phyloP scores from a whole-genome alignment of 257 asterid species.

The Nicotiana benthamiana region DNA sequence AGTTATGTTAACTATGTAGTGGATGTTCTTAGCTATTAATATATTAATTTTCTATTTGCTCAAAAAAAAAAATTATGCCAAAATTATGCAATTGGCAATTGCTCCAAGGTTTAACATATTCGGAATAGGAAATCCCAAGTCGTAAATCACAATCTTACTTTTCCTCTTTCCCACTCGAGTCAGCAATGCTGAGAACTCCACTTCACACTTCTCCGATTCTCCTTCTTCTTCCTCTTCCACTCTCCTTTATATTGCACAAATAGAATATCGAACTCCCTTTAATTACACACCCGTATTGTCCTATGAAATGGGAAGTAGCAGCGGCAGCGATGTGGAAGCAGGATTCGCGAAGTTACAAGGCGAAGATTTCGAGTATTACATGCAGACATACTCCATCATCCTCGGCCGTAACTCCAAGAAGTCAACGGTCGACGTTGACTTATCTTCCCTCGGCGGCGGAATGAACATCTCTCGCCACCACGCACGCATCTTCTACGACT shows the following conservation, averaged over 20 bases:
- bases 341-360: constrained; percentile 99
- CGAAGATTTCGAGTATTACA: constrained; percentile 92
- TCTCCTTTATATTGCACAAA: neutral
- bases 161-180: neutral
- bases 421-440: constrained; percentile 91
- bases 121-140: too few relatives aligned
- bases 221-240: neutral
- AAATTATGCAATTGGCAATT: too few relatives aligned
- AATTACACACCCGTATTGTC: neutral
- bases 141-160: too few relatives aligned
- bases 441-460: constrained; percentile 97
- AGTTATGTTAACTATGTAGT: too few relatives aligned
- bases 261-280: neutral
- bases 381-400: constrained; percentile 94
- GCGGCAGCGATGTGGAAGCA: constrained; percentile 87
- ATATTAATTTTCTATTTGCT: too few relatives aligned
- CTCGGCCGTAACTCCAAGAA: constrained; percentile 96
- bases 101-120: too few relatives aligned
- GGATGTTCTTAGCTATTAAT: too few relatives aligned
- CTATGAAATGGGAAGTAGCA: constrained; percentile 52
- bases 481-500: constrained; percentile 96
- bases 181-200: neutral
- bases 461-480: constrained; percentile 99
- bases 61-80: too few relatives aligned
- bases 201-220: neutral